Evolutionary conservation across 2,329 filamentous ascomycete genomes (phyloP), one percentile per base, ranked within the genome.

Genomic region (Cordyceps fumosorosea): DNA sequence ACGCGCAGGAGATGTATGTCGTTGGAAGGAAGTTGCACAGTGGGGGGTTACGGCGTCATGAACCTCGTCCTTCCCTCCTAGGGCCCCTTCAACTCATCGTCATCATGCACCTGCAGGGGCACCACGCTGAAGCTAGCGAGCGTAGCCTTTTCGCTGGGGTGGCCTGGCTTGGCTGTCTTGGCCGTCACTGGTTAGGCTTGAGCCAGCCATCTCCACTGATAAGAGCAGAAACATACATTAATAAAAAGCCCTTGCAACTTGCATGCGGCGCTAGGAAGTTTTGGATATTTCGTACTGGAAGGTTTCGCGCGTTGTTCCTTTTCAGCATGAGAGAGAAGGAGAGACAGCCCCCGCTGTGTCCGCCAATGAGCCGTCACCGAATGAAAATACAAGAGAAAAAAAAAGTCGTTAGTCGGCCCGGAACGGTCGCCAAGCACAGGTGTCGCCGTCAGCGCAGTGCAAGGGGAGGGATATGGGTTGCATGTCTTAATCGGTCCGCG

Each of bases 201-300:
- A n/a, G 44, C 44, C 44, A 8, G 8, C 16, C 44, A 24, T 57
- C 47, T 59, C 56, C 56, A 59, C 56, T 51, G 56, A 59, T 59
- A 59, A 59, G 56, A 37, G 44, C 32, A 52, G 29, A 34, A 52
- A 37, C 34, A 37, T 11, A 52, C 29, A 52, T 20, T n/a, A 34
- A 32, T 14, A 18, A 12, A 11, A 32, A 48, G 29, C 29, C 29
- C n/a, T 40, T 37, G 53, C 16, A 56, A 47, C 18, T 47, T 56
- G 8, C 45, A 51, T 34, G 51, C 40, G 32, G 16, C 44, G 44
- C 44, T 47, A 47, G 10, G n/a, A n/a, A 22, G n/a, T 20, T 47
- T 22, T 3, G n/a, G n/a, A 20, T 22, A 20, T 11, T 47, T 47
- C 10, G 34, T 10, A 22, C 44, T 20, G 44, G 42, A 8, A 47